phyloP scores from a whole-genome alignment of 2,329 filamentous ascomycete species.

The Penicillium verrucosum region DNA sequence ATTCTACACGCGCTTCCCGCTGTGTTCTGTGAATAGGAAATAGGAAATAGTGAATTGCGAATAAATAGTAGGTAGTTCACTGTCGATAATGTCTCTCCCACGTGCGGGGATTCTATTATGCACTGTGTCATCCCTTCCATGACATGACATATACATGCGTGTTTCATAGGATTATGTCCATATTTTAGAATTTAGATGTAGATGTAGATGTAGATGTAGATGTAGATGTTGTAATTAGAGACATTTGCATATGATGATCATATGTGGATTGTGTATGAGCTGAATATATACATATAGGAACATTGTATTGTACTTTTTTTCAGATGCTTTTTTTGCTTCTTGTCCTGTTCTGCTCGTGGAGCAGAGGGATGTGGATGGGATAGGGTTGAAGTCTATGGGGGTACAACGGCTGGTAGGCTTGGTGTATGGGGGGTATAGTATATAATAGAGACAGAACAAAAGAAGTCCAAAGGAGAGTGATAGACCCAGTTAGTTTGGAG shows the following conservation, averaged over 20 bases:
- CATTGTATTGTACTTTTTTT: background rate
- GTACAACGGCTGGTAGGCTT: background rate
- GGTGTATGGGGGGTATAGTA: slow-evolving; percentile 6
- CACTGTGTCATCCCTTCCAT: background rate
- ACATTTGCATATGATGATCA: background rate
- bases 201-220: background rate
- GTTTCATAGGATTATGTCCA: background rate
- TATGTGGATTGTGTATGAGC: background rate
- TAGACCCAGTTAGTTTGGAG: background rate
- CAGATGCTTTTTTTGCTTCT: background rate
- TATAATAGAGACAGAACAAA: background rate
- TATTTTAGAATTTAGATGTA: background rate
- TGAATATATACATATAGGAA: background rate
- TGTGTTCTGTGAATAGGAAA: background rate
- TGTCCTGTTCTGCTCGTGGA: background rate
- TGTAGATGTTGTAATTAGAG: background rate
- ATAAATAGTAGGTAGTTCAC: no score
- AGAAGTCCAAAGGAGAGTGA: background rate
- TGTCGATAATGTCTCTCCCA: background rate
- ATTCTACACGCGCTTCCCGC: background rate
- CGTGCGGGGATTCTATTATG: slow-evolving; percentile 1
- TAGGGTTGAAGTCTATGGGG: slow-evolving; percentile 1
- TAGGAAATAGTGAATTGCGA: background rate
- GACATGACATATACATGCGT: background rate
- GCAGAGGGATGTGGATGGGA: background rate